These are phyloP conservation scores for Bryopsis sp. DNA, from an alignment of 139 green algal species.

Conservation along the genomic window DNA sequence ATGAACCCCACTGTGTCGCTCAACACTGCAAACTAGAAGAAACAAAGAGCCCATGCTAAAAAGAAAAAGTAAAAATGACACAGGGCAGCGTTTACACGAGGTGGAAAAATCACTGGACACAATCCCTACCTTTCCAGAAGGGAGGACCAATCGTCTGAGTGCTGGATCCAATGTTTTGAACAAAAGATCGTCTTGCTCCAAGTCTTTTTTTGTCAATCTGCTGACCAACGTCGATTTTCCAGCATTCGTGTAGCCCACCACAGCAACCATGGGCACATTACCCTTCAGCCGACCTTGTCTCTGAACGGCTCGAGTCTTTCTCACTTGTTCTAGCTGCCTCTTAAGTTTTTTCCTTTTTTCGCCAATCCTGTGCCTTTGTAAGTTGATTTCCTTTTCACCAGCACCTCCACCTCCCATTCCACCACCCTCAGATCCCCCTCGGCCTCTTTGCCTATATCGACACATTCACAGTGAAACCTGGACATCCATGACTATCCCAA, in stretches of 20 bases:
- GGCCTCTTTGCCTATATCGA: background rate
- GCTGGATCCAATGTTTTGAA: slow-evolving; percentile 60
- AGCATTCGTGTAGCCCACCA: slow-evolving; percentile 63
- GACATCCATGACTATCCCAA: no score
- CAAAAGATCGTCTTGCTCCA: slow-evolving; percentile 29
- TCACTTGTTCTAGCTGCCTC: slow-evolving; percentile 8
- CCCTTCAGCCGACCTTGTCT: slow-evolving; percentile 8
- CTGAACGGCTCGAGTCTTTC: slow-evolving; percentile 7
- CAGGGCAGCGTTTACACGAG: no score
- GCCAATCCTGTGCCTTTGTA: background rate
- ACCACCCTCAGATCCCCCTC: background rate
- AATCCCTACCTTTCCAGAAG: slow-evolving; percentile 20
- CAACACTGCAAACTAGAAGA: slow-evolving; percentile 25
- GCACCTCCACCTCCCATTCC: slow-evolving; percentile 7
- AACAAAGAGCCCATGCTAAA: background rate
- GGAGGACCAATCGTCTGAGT: slow-evolving; percentile 31
- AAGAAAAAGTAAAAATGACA: no score
- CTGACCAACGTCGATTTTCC: slow-evolving; percentile 31
- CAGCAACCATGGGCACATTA: slow-evolving; percentile 24
- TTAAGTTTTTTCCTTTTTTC: slow-evolving; percentile 17
- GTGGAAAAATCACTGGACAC: no score
- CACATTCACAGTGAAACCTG: no score
- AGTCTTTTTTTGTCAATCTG: slow-evolving; percentile 16
- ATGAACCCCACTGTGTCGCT: slow-evolving; percentile 72
- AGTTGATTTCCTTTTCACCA: slow-evolving; percentile 6